Base-by-base conservation (phyloP, 306 rosid species). In the Fragaria nilgerrensis region DNA sequence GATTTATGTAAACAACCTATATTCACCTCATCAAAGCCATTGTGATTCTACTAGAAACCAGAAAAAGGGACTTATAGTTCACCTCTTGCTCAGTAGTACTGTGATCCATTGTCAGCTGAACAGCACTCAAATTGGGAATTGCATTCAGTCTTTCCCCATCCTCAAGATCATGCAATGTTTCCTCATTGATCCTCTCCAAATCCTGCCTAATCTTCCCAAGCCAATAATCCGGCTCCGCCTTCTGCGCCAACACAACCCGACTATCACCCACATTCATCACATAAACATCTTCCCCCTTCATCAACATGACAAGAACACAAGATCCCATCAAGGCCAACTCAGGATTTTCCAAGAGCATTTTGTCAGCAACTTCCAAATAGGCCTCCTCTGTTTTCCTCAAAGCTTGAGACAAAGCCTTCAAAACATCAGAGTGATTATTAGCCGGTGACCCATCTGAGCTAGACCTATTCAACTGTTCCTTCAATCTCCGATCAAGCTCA, bases 261-360 rank as follows among this genome's bases (percentile, higher is more conserved):
- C 99, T 96, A 73, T 96, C 99, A 0, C 99, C 99, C 3, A 92
- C 94, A 77, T 92, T 96, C 99, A 96, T 86, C 45, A 96, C 94
- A 80, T 90, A 96, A 66, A 96, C 94, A 82, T 96, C 97, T 16
- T 92, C 99, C 11, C 99, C 99, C 59, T 96, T 96, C 98, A 96
- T 90, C 53, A 96, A 81, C 97, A 91, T 96, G 9, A 89, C 99
- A n/a, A 96, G 96, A 39, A 93, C 98, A 85, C 99, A 96, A 2
- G 99, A 96, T 68, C 99, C 99, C 99, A 96, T 96, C 75, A 96
- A 81, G 68, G 99, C 99, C 41, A 96, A 75, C 52, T 92, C 99
- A 1, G 99, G 99, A 88, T 92, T 96, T 77, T 89, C 94, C 85
- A 62, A 80, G 0, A 91, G 80, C 96, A 92, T 92, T 86, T 84